phyloP scores from a whole-genome alignment of 495 filamentous ascomycete species.

The Penicillium ochrochloron region DNA sequence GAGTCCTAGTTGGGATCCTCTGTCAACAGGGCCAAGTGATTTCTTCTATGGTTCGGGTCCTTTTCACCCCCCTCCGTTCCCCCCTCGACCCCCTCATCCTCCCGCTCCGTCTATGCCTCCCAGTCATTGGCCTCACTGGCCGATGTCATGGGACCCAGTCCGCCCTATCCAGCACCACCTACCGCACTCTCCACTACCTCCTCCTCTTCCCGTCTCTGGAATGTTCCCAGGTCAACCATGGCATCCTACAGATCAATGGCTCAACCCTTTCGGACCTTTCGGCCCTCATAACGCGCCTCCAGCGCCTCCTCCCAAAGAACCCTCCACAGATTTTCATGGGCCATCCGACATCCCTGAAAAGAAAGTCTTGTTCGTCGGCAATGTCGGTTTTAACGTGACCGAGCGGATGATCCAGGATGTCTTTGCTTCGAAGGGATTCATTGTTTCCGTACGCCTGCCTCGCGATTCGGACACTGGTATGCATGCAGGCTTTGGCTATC shows the following conservation, averaged over 20 bases:
- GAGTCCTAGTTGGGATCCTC: neutral
- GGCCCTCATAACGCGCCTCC: conserved; percentile 7
- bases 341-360: conserved; percentile 49
- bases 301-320: conserved; percentile 8
- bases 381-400: conserved; percentile 81
- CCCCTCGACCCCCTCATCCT: conserved; percentile 1
- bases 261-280: neutral
- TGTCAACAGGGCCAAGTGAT: neutral
- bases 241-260: conserved; percentile 5
- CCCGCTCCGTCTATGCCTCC: conserved; percentile 3
- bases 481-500: conserved; percentile 92
- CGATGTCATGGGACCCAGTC: conserved; percentile 5
- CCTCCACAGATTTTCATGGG: neutral
- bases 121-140: conserved; percentile 10
- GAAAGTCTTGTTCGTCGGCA: conserved; percentile 89
- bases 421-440: conserved; percentile 73
- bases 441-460: conserved; percentile 81
- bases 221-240: conserved; percentile 12
- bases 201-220: conserved; percentile 15
- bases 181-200: conserved; percentile 16
- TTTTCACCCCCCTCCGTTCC: neutral
- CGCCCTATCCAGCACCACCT: conserved; percentile 22
- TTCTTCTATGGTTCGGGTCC: neutral
- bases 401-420: conserved; percentile 72
- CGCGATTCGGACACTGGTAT: conserved; percentile 78